phyloP scores from a whole-genome alignment of 148 eudicot genomes.

The Bassia scoparia region DNA sequence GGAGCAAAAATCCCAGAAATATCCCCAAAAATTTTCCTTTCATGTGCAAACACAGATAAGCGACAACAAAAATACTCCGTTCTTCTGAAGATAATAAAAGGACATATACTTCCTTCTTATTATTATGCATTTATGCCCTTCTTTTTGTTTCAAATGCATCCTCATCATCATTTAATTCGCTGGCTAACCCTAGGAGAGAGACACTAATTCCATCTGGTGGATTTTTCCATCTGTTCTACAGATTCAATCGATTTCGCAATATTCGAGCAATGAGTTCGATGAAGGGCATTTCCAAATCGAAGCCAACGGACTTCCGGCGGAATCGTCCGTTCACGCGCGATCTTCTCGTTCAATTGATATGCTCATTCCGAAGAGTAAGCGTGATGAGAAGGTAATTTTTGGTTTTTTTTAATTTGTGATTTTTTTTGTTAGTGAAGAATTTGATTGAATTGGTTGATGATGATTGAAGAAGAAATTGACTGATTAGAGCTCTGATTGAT shows the following conservation, averaged over 20 bases:
- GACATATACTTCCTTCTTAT: neutral
- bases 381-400: constrained; percentile 72
- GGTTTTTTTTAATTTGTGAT: neutral
- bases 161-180: too few relatives aligned
- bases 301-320: constrained; percentile 82
- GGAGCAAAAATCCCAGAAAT: constrained; percentile 9
- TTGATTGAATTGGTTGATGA: neutral
- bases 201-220: neutral
- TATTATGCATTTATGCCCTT: neutral
- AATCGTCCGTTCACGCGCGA: constrained; percentile 76
- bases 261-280: constrained; percentile 26
- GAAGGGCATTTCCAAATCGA: constrained; percentile 87
- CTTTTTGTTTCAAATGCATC: neutral
- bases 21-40: constrained; percentile 8
- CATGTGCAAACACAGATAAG: constrained; percentile 18
- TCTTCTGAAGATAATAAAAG: too few relatives aligned
- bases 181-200: constrained; percentile 19
- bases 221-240: neutral
- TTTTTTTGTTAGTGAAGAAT: neutral
- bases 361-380: constrained; percentile 58
- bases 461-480: neutral
- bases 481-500: constrained; percentile 7
- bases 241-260: neutral
- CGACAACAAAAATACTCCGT: too few relatives aligned
- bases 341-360: constrained; percentile 55